Conservation (phyloP, 345 rosid species). For the Salix koriyanagi region DNA sequence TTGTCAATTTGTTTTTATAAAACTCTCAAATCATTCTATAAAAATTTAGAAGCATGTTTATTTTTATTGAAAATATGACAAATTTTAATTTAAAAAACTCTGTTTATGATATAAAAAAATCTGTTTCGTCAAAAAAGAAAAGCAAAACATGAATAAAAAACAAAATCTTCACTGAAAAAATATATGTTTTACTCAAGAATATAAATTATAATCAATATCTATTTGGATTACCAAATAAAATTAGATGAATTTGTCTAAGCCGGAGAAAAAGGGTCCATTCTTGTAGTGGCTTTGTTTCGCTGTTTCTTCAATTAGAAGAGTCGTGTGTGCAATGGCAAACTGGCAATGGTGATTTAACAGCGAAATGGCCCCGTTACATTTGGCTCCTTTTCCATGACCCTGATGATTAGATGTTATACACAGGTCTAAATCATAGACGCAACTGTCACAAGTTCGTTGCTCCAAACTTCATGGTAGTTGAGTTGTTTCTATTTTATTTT, state of each 20-base stretch:
- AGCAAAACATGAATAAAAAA: no score
- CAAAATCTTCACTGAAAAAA: no score
- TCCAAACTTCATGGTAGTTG: not conserved
- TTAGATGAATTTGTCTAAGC: not conserved
- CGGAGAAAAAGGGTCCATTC: not conserved
- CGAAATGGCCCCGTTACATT: not conserved
- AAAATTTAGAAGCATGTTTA: no score
- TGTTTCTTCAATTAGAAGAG: not conserved
- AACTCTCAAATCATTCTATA: no score
- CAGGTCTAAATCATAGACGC: not conserved
- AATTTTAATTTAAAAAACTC: no score
- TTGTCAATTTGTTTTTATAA: no score
- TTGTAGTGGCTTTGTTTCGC: not conserved
- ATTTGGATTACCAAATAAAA: no score
- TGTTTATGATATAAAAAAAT: no score
- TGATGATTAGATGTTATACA: not conserved
- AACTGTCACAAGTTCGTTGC: not conserved
- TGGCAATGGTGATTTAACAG: not conserved
- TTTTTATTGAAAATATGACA: no score
- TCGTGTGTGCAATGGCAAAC: not conserved
- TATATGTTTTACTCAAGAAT: no score
- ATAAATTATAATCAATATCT: no score
- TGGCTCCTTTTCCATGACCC: not conserved
- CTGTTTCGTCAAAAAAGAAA: no score
- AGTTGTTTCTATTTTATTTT: not conserved